Percentiles rank a stretch among this genome's conserved stretches.
These are phyloP conservation scores for Marasmius oreades DNA, from an alignment of 1,284 basidiomycete genomes.

Conservation along the genomic window DNA sequence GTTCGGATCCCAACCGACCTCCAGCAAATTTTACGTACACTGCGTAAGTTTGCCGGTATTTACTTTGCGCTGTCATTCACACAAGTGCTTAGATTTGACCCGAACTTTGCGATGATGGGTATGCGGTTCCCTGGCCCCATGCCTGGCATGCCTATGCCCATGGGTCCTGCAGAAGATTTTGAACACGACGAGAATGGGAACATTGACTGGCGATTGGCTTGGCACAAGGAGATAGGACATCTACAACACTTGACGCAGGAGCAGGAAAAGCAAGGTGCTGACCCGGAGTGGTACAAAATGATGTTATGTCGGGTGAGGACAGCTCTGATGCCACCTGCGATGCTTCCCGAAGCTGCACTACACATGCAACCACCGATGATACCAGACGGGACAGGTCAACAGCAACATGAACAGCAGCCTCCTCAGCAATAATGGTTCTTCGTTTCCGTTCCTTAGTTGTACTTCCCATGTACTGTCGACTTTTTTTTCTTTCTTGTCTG, in stretches of 20 bases:
- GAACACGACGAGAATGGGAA: conserved; percentile 75
- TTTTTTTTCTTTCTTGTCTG: conserved; percentile 11
- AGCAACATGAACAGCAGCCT: conserved; percentile 26
- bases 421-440: conserved; percentile 14
- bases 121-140: conserved; percentile 53
- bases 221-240: conserved; percentile 73
- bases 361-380: conserved; percentile 49
- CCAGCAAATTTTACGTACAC: conserved; percentile 53
- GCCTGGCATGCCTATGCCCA: conserved; percentile 41
- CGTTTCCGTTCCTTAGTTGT: conserved; percentile 5
- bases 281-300: conserved; percentile 78
- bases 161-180: conserved; percentile 61
- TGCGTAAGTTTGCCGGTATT: conserved; percentile 34
- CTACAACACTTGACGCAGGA: conserved; percentile 69
- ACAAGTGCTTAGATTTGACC: conserved; percentile 54
- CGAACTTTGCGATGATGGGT: conserved; percentile 61
- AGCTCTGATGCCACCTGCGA: conserved; percentile 56
- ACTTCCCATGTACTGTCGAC: conserved; percentile 13
- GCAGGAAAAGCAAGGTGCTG: conserved; percentile 74
- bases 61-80: conserved; percentile 11
- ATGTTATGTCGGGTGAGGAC: conserved; percentile 73
- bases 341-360: conserved; percentile 52
- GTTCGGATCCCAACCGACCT: conserved; percentile 53
- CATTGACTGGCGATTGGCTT: conserved; percentile 72
- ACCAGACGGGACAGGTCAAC: conserved; percentile 35